Evolutionary conservation across 2,329 filamentous ascomycete species (phyloP).

Genomic region (Ascochyta lentis): DNA sequence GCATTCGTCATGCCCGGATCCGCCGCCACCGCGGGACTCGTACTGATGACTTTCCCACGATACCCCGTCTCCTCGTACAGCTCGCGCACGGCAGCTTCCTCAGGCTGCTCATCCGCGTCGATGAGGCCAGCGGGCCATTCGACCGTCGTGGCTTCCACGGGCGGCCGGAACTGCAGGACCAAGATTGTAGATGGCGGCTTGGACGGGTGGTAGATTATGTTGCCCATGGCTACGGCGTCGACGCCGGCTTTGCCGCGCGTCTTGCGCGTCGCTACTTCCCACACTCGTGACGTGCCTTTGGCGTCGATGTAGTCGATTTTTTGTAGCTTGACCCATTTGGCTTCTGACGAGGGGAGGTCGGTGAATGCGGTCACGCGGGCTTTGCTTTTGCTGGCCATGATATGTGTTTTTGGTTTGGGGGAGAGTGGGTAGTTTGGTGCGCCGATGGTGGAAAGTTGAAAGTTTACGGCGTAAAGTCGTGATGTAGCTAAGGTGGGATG

Average conservation of each 20-base stretch:
- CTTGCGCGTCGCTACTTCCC: conserved; percentile 73
- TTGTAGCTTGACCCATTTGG: conserved; percentile 44
- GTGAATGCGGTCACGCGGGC: conserved; percentile 30
- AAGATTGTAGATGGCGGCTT: conserved; percentile 41
- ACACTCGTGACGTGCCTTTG: conserved; percentile 63
- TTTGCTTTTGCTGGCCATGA: conserved; percentile 19
- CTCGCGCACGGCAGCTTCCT: conserved; percentile 64
- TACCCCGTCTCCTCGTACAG: conserved; percentile 69
- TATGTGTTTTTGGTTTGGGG: conserved; percentile 4
- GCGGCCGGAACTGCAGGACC: conserved; percentile 63
- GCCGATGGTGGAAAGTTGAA: neutral
- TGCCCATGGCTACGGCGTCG: conserved; percentile 75
- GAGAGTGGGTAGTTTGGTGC: neutral
- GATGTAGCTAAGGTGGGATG: conserved; percentile 13
- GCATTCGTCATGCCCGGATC: conserved; percentile 39
- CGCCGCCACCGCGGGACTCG: conserved; percentile 29
- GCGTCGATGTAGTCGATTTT: conserved; percentile 65
- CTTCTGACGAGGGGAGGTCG: conserved; percentile 31
- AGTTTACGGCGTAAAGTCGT: neutral
- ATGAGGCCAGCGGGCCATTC: conserved; percentile 59
- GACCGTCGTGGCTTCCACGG: conserved; percentile 63
- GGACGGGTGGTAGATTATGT: conserved; percentile 59
- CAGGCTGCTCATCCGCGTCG: conserved; percentile 63
- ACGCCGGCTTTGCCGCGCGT: conserved; percentile 61
- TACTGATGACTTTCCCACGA: conserved; percentile 52